Base-by-base conservation (phyloP, 495 filamentous ascomycete species). In the Astrocystis sublimbata region DNA sequence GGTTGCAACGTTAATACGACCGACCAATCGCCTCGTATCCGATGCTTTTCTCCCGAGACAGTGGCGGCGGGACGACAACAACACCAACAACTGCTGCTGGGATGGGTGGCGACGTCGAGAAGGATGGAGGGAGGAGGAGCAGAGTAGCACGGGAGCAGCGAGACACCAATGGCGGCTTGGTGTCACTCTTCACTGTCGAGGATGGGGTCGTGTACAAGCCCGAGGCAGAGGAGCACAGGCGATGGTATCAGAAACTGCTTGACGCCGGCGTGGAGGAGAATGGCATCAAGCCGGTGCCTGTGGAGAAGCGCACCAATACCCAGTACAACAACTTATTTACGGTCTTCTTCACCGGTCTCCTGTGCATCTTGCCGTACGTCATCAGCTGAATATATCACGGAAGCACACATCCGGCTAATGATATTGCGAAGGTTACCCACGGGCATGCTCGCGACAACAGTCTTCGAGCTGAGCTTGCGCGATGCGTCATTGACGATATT, bases 401-500 rank as follows among this genome's bases (percentile, higher is more conserved):
- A 0, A 8, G 9, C 19, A 19, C 28, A 62, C 58, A 28, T 55
- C 58, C 31, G 66, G 60, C 17, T 57, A 64, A 57, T 45, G 6
- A 69, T 2, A 65, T 68, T 23, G 63, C 64, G 6, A 12, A 83
- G 80, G 0, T 73, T 85, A 35, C 80, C 80, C n/a, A 82, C 80
- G 17, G 81, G 82, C 21, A 76, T 83, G 69, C 68, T 83, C 26
- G 82, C 80, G 8, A 83, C 79, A 3, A 75, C 81, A 0, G 64
- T 74, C 15, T 84, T 80, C 60, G 78, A 77, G 23, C 67, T 86
- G 71, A 74, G 73, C 36, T 71, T 86, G n/a, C 70, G 83, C 40
- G 83, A 86, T 62, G 72, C 80, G 1, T 78, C 79, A 7, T 68
- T 86, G 26, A 77, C 83, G 56, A 86, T 86, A 55, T 55, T 86